A percentile compares a stretch with the other conserved stretches of the same genome.
These are phyloP conservation scores for Calcarisporium arbuscula DNA, from an alignment of 2,329 filamentous ascomycete genomes.

Conservation along the genomic window DNA sequence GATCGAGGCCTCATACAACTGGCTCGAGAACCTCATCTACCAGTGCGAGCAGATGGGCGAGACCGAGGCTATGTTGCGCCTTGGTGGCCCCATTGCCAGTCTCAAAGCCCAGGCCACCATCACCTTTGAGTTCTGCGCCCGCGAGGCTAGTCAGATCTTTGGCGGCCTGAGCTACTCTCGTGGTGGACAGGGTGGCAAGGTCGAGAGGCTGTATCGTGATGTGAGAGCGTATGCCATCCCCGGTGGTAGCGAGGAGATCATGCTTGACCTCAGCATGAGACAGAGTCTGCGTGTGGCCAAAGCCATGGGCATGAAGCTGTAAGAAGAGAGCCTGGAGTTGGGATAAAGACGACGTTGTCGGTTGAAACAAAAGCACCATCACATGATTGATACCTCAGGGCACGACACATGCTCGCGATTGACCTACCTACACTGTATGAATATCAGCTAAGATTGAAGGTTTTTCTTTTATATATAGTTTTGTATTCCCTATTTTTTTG, in stretches of 20 bases:
- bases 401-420: no score
- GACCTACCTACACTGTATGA: no score
- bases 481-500: no score
- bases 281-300: conserved; percentile 85
- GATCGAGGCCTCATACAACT: conserved; percentile 94
- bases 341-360: background rate
- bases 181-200: conserved; percentile 90
- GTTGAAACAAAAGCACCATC: background rate
- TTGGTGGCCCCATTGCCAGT: conserved; percentile 87
- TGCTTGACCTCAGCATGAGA: conserved; percentile 92
- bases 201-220: conserved; percentile 91
- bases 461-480: no score
- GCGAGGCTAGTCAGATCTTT: conserved; percentile 96
- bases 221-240: conserved; percentile 95
- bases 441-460: no score
- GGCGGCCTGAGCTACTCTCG: conserved; percentile 87
- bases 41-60: conserved; percentile 92
- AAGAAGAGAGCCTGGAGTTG: conserved; percentile 22
- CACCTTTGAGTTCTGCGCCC: conserved; percentile 95
- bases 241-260: conserved; percentile 95
- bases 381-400: no score
- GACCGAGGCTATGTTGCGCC: conserved; percentile 89
- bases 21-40: conserved; percentile 92
- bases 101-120: conserved; percentile 91
- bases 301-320: conserved; percentile 89